Evolutionary conservation across 805 yeast genomes (phyloP), one percentile per base, ranked within the genome.

Genomic region (Zygosaccharomyces lentus): DNA sequence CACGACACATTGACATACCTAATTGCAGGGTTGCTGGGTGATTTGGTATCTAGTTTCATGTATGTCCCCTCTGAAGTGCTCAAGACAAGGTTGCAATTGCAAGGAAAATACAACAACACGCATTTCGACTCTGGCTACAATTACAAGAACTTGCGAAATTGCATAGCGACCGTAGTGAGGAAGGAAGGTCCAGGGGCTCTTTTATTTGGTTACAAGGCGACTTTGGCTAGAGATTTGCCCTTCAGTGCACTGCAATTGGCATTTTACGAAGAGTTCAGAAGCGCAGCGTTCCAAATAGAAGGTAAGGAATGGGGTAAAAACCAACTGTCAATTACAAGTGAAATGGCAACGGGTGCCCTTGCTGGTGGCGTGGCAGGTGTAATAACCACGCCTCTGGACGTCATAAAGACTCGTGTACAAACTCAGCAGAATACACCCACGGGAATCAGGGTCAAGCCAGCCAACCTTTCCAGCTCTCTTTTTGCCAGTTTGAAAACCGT

Each of bases 51-150:
- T 17, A 84, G 95, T 55, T 65, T 93, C 6, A 82, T 87, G 29
- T 93, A 91, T 57, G 99, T 93, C 8, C 99, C 99, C 5, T 81
- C 90, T 24, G 99, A 93, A 62, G 98, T 93, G 6, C 67, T 93
- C 45, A 93, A 93, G 64, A 89, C 99, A 6, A 74, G 99, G 57
- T 67, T 93, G 36, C 99, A 93, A 68, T 72, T 93, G 41, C 99
- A 93, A 67, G 98, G 98, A 0, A 75, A 82, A 27, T 76, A 78
- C 66, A 88, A 90, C 66, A 91, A 90, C 62, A 84, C 84, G 1
- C 72, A 74, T 64, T 89, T 88, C 52, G 71, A 75, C 19, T 80
- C 90, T 32, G 96, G 96, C 0, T 93, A 93, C 66, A 90, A 90
- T 63, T 91, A 91, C 65, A 73, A 71, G 38, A 84, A 87, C n/a